Base-by-base conservation (phyloP, 1,284 basidiomycete genomes). In the Tilletia caries region DNA sequence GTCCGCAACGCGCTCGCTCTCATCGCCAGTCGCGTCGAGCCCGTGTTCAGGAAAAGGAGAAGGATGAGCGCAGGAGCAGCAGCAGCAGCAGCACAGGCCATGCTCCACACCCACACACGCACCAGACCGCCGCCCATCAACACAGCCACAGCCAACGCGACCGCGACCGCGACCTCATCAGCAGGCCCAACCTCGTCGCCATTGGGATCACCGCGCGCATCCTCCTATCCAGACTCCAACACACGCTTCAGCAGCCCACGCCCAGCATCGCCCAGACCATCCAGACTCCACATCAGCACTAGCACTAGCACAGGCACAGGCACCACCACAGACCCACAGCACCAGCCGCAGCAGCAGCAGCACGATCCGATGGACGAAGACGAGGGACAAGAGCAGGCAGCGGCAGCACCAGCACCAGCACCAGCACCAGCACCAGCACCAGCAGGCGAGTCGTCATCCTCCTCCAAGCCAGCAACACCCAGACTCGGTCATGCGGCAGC, bases 231-330 rank as follows among this genome's bases (percentile, higher is more conserved):
- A 20, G 58, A 62, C 58, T 62, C 58, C 3, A 18, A 10, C 58
- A 62, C 58, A 2, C 58, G 58, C 58, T 62, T 62, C 58, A 62
- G 23, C 48, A 50, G 58, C 32, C 58, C 58, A 27, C 32, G 34
- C 10, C 58, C 58, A 20, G 29, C 58, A 25, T 62, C 58, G 13
- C 58, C 58, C 3, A 12, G 58, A n/a, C 58, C 58, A 12, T 62
- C 58, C 27, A 33, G 32, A 62, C 58, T 62, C 58, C 18, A 62
- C 58, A 33, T 62, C 32, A n/a, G 29, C 20, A n/a, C 58, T n/a
- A n/a, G n/a, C 18, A 3, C 54, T 1, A 23, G 8, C n/a, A 50
- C 48, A 50, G 15, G 10, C 8, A 23, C 48, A 54, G n/a, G n/a
- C 52, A 54, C 52, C 52, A 54, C 13, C 29, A 6, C 52, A 41